Base-by-base conservation (phyloP, 441 rosid genomes). In the Omphalea diandra region DNA sequence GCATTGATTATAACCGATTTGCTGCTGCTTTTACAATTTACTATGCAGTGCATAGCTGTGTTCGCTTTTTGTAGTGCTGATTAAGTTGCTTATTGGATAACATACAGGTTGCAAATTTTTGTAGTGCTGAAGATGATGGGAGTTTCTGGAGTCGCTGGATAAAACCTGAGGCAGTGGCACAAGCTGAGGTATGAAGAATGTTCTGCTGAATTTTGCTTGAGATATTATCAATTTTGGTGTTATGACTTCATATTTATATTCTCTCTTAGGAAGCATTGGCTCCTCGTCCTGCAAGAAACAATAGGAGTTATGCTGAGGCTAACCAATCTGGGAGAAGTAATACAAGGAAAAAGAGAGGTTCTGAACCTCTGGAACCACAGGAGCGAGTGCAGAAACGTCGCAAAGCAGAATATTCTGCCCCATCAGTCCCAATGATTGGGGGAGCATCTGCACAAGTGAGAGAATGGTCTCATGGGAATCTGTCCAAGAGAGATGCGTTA, bases 131-230 rank as follows among this genome's bases (percentile, higher is more conserved):
- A 83, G 97, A 96, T 82, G 98, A 96, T 85, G 90, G 97, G 65
- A 91, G 91, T 74, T 96, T 96, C 65, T 96, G 99, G 99, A 96
- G 99, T 85, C 97, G 98, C 41, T 96, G 98, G 99, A 96, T 96
- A 82, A 93, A 93, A 83, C 98, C 99, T 55, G 99, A 96, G 10
- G 93, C 97, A 29, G 76, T 96, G 29, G 84, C 86, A 46, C 86
- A 83, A 53, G 99, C 99, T 26, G 97, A 96, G 77, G 99, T 93
- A 90, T 76, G 85, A 43, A 50, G 27, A n/a, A 31, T 67, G 32
- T 68, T 68, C 59, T 58, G 70, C 73, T 66, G 58, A 63, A 72
- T 64, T 71, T 72, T 35, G n/a, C 69, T 60, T 63, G 24, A 46
- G n/a, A n/a, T 63, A 0, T 68, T 11, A 6, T 26, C 17, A 29